Evolutionary conservation across 495 filamentous ascomycete species (phyloP), one percentile per base, ranked within the genome.

Genomic region (Podospora pseudopauciseta): DNA sequence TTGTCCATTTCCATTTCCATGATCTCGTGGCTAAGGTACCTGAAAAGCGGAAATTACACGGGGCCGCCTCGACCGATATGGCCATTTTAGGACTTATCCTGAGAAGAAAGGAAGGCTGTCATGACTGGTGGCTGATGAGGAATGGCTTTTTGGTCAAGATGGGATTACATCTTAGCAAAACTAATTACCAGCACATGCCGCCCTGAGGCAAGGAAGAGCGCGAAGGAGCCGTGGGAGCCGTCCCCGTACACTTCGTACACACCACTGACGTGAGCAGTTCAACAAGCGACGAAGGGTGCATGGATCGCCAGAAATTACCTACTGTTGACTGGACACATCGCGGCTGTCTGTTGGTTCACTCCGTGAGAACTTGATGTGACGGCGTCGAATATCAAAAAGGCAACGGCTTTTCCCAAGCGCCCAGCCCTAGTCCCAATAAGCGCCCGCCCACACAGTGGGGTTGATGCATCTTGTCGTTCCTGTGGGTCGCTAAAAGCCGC

Each of bases 321-420:
- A 49, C 39, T 49, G 13, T 49, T 49, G 39, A 49, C 18, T 49
- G 39, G 39, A 49, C 15, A 49, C 39, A 49, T 49, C 39, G 39
- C 39, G 39, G 39, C 39, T 49, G 13, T 49, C 39, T 49, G 39
- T 49, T 49, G 39, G 39, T 49, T 49, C 39, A 49, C 7, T 49
- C 39, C 39, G 5, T 49, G 39, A 11, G 15, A 49, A 1, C 23
- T 23, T 49, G 39, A 49, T 49, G 39, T 49, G 39, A 49, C 2
- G 2, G 39, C 7, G 9, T 13, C 13, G 39, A 49, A 11, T 49
- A 13, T 16, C 9, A 49, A 49, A 49, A 16, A 49, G 2, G 15
- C 13, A 49, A 20, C 55, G 55, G 49, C 53, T 68, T 64, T 59
- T 68, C 30, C 66, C 66, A 68, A 64, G 66, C 66, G 66, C 66